Conservation (phyloP, 2,329 filamentous ascomycete genomes). For the Hypoxylon sp. region DNA sequence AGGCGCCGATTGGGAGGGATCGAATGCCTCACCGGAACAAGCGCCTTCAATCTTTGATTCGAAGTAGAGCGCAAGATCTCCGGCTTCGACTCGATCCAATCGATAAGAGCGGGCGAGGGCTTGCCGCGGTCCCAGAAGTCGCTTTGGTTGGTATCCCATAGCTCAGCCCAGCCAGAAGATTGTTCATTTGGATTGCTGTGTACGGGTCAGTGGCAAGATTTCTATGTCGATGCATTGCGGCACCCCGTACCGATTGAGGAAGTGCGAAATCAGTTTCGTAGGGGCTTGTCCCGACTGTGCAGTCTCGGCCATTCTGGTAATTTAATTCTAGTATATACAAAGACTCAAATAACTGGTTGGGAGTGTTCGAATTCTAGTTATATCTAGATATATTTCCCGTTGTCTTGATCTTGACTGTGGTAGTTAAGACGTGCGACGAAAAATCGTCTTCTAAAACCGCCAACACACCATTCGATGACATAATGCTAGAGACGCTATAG, state of each 20-base stretch:
- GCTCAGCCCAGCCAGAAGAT: constrained; percentile 18
- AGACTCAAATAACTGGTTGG: no score
- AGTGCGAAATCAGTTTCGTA: constrained; percentile 2
- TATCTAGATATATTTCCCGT: no score
- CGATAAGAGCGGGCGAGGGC: constrained; percentile 28
- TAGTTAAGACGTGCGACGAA: no score
- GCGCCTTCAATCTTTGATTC: constrained; percentile 10
- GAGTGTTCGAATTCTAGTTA: no score
- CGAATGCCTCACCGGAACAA: constrained; percentile 24
- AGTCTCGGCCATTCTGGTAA: not conserved
- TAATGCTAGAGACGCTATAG: no score
- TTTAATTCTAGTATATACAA: not conserved
- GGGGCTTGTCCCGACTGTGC: not conserved
- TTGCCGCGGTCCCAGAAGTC: constrained; percentile 22
- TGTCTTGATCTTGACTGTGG: no score
- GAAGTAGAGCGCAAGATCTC: constrained; percentile 7
- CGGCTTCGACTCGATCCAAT: constrained; percentile 24
- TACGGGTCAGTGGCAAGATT: not conserved
- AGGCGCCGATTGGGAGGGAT: no score
- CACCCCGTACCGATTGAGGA: constrained; percentile 13
- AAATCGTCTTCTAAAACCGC: no score
- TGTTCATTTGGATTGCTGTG: constrained; percentile 8
- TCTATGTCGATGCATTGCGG: not conserved
- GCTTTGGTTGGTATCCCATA: constrained; percentile 20
- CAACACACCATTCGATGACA: no score